phyloP scores from a whole-genome alignment of 176 grass and related monocot genomes.

The Typha latifolia region DNA sequence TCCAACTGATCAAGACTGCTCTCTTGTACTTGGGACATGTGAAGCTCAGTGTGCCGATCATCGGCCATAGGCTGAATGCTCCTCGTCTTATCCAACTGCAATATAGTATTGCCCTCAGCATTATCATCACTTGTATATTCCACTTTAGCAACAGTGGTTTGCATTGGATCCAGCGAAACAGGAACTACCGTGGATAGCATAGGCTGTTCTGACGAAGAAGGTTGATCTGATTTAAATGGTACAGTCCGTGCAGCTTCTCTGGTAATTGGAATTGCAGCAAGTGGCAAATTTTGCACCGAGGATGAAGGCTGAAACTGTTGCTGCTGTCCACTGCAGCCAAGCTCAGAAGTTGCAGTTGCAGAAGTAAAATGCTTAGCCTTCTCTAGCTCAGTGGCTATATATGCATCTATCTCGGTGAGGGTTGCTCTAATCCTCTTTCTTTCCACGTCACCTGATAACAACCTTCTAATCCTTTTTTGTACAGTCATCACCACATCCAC shows the following conservation, averaged over 20 bases:
- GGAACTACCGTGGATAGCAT: neutral
- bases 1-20: constrained; percentile 1
- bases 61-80: constrained; percentile 21
- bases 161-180: constrained; percentile 13
- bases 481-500: constrained; percentile 35
- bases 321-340: neutral
- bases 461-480: constrained; percentile 25
- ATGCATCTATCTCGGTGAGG: constrained; percentile 29
- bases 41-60: neutral
- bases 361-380: constrained; percentile 25
- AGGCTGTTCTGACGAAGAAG: neutral
- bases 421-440: constrained; percentile 17
- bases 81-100: constrained; percentile 32
- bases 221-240: neutral
- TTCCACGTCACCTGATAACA: constrained; percentile 25
- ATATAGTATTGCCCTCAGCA: constrained; percentile 29
- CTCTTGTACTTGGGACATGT: neutral
- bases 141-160: constrained; percentile 11
- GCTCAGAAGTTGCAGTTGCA: constrained; percentile 3
- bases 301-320: constrained; percentile 9
- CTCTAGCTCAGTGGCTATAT: constrained; percentile 30
- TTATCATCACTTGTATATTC: constrained; percentile 12
- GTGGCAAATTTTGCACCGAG: constrained; percentile 14
- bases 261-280: constrained; percentile 14
- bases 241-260: constrained; percentile 7